phyloP scores from a whole-genome alignment of 2,329 filamentous ascomycete genomes.

The Diaporthe ilicicola region DNA sequence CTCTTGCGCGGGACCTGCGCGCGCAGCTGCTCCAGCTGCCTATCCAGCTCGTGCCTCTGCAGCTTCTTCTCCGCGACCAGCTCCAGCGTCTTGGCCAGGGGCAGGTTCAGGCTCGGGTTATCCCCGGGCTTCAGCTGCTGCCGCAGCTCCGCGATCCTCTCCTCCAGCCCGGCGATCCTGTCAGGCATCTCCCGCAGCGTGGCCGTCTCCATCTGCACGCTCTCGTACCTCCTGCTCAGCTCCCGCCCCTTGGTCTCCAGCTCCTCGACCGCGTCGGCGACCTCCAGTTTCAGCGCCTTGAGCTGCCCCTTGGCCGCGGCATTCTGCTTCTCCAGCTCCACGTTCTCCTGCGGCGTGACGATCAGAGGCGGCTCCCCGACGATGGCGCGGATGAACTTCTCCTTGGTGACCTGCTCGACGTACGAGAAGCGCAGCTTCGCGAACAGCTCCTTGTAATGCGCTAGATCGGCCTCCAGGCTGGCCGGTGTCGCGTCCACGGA shows the following conservation, averaged over 20 bases:
- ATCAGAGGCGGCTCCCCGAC: conserved; percentile 90
- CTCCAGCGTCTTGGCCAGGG: conserved; percentile 64
- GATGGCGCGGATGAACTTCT: conserved; percentile 94
- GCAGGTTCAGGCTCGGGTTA: conserved; percentile 60
- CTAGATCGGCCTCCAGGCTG: conserved; percentile 82
- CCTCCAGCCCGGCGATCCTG: conserved; percentile 58
- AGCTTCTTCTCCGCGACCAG: conserved; percentile 60
- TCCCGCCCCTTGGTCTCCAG: conserved; percentile 72
- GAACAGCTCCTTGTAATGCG: conserved; percentile 94
- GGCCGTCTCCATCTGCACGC: conserved; percentile 56
- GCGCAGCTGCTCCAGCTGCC: conserved; percentile 70
- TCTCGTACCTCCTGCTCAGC: conserved; percentile 63
- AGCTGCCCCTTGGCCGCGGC: conserved; percentile 77
- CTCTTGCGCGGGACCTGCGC: conserved; percentile 70
- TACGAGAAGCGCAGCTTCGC: conserved; percentile 97
- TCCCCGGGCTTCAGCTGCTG: conserved; percentile 47
- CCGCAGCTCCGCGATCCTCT: conserved; percentile 55
- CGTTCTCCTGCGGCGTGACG: conserved; percentile 83
- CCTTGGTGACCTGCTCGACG: conserved; percentile 97
- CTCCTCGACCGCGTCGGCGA: conserved; percentile 75
- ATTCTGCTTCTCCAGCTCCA: conserved; percentile 75
- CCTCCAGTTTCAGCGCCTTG: conserved; percentile 81
- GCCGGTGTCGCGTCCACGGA: conserved; percentile 75
- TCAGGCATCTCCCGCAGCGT: conserved; percentile 60
- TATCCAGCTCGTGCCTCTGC: conserved; percentile 65